phyloP scores from a whole-genome alignment of 2,329 filamentous ascomycete genomes.

The Colletotrichum theobromicola region DNA sequence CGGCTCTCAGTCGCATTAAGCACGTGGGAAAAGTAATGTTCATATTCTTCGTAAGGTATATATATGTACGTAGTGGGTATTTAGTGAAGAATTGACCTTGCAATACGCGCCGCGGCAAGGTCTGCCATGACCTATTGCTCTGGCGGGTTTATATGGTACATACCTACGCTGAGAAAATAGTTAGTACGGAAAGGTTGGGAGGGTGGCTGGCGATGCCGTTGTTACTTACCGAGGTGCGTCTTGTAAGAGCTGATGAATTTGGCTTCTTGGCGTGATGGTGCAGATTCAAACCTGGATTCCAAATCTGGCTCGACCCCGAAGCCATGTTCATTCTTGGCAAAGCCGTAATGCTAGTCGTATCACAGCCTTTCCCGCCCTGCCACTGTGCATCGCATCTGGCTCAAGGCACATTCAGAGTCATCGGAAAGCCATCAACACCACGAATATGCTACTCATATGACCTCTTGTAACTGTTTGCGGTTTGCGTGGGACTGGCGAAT shows the following conservation, averaged over 20 bases:
- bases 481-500: neutral
- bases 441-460: neutral
- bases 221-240: neutral
- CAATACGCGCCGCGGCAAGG: neutral
- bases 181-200: neutral
- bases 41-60: neutral
- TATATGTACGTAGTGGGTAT: neutral
- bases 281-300: neutral
- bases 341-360: neutral
- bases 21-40: neutral
- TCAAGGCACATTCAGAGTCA: neutral
- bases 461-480: neutral
- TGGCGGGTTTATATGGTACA: neutral
- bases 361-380: neutral
- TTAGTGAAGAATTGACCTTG: neutral
- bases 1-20: neutral
- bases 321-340: neutral
- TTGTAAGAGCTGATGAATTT: neutral
- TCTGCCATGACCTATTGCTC: neutral
- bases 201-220: accelerated
- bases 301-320: neutral
- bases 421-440: neutral
- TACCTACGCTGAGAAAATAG: neutral
- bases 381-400: neutral
- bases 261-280: neutral